Base-by-base conservation (phyloP, 1,284 basidiomycete genomes). In the Trametes sp. region DNA sequence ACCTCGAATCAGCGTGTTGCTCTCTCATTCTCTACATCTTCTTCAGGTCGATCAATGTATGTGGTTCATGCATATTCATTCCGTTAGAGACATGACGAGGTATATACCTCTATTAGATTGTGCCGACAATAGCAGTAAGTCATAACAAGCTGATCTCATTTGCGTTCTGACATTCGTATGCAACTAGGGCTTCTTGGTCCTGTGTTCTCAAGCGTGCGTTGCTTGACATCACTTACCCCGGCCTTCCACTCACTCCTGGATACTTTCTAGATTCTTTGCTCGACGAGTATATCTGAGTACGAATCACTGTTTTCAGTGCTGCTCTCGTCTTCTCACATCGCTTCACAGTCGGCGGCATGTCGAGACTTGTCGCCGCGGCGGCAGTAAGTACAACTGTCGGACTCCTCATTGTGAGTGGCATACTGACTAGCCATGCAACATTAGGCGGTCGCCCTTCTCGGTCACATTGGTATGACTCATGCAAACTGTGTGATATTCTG, bases 231-330 rank as follows among this genome's bases (percentile, higher is more conserved):
- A 31, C 28, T 13, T n/a, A n/a, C n/a, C n/a, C n/a, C n/a, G n/a
- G n/a, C n/a, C n/a, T n/a, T n/a, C n/a, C n/a, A n/a, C n/a, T n/a
- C n/a, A n/a, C n/a, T n/a, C n/a, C n/a, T n/a, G n/a, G n/a, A n/a
- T n/a, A n/a, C 26, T 9, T 1, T 26, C 16, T 35, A 59, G 58
- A 5, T 59, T 59, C 45, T 59, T 59, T 26, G 51, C 51, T 9
- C 58, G 58, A 5, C 51, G 58, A 8, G 58, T 59, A 2, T 59
- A 45, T 24, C 23, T 61, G 8, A 61, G 59, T 61, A 29, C n/a
- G 59, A 7, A 24, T 9, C 3, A 26, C 31, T 16, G 9, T 4
- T n/a, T 7, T 31, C 9, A n/a, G 13, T 4, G 23, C 33, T 19
- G n/a, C 42, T 3, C 1, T 16, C n/a, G 3, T 24, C 28, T 0